These are phyloP conservation scores for Boletus reticuloceps DNA, from an alignment of 768 basidiomycete genomes.

Conservation along the genomic window DNA sequence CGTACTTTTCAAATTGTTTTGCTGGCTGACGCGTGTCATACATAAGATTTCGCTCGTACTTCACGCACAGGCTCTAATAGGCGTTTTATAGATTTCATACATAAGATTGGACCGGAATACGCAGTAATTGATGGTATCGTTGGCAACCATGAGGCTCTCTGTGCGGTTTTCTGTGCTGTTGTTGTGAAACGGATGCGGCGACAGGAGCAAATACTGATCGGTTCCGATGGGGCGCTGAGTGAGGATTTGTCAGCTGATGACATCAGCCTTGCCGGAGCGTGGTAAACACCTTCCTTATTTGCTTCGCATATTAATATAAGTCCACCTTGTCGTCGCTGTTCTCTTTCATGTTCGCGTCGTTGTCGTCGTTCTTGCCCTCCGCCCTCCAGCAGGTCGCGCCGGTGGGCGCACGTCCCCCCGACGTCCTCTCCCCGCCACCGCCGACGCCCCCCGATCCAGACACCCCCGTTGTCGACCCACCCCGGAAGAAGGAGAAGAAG, in stretches of 20 bases:
- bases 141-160: too few relatives aligned
- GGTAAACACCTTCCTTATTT: conserved; percentile 12
- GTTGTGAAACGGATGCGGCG: too few relatives aligned
- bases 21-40: too few relatives aligned
- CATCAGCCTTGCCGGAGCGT: background rate
- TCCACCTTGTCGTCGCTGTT: background rate
- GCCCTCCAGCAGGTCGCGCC: conserved; percentile 41
- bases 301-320: conserved; percentile 9
- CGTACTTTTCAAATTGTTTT: too few relatives aligned
- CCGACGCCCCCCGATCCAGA: background rate
- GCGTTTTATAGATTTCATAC: too few relatives aligned
- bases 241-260: background rate
- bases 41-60: too few relatives aligned
- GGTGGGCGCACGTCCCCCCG: conserved; percentile 21
- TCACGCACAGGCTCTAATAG: too few relatives aligned
- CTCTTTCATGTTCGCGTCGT: conserved; percentile 48
- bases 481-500: conserved; percentile 43
- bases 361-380: conserved; percentile 50
- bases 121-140: too few relatives aligned
- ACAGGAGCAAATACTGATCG: too few relatives aligned
- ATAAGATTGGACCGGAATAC: too few relatives aligned
- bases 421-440: conserved; percentile 12
- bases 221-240: too few relatives aligned
- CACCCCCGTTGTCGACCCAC: conserved; percentile 28
- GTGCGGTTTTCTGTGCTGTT: too few relatives aligned